Evolutionary conservation across 2,329 filamentous ascomycete species (phyloP).

Genomic region (Ceratocystis colombiana): DNA sequence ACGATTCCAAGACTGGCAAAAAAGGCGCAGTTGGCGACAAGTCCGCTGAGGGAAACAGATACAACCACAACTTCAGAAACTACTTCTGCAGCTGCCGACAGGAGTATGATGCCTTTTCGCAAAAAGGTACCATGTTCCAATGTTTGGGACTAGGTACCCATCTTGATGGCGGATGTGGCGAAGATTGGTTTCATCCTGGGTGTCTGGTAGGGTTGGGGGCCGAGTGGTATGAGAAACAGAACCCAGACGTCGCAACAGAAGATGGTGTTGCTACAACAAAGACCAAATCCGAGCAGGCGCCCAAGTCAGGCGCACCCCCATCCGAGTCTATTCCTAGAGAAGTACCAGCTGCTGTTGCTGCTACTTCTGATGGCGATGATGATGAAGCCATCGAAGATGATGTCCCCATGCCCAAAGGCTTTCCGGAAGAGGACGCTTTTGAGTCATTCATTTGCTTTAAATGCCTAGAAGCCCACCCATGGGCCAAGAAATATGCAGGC

Average conservation of each 20-base stretch:
- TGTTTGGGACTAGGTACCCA: conserved; percentile 74
- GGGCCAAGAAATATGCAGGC: conserved; percentile 83
- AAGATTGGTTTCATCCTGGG: conserved; percentile 96
- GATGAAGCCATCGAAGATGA: conserved; percentile 42
- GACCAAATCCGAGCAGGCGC: neutral
- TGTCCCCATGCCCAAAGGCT: conserved; percentile 68
- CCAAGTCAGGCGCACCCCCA: neutral
- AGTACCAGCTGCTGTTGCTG: conserved; percentile 18
- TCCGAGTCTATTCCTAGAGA: neutral
- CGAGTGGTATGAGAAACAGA: conserved; percentile 53
- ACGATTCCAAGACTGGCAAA: conserved; percentile 60
- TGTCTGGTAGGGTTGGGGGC: conserved; percentile 75
- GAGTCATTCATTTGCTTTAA: conserved; percentile 90
- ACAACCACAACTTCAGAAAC: conserved; percentile 94
- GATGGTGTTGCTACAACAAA: neutral
- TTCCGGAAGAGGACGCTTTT: conserved; percentile 81
- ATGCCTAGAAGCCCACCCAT: conserved; percentile 76
- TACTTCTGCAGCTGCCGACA: conserved; percentile 82
- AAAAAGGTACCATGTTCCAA: conserved; percentile 98
- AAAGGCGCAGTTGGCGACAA: conserved; percentile 68
- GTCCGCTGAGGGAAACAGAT: conserved; percentile 64
- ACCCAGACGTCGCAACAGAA: neutral
- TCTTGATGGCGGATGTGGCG: conserved; percentile 80
- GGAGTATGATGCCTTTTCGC: conserved; percentile 76
- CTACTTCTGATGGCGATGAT: conserved; percentile 29